Conservation (phyloP, 2,329 filamentous ascomycete species). For the Metarhizium guizhouense region DNA sequence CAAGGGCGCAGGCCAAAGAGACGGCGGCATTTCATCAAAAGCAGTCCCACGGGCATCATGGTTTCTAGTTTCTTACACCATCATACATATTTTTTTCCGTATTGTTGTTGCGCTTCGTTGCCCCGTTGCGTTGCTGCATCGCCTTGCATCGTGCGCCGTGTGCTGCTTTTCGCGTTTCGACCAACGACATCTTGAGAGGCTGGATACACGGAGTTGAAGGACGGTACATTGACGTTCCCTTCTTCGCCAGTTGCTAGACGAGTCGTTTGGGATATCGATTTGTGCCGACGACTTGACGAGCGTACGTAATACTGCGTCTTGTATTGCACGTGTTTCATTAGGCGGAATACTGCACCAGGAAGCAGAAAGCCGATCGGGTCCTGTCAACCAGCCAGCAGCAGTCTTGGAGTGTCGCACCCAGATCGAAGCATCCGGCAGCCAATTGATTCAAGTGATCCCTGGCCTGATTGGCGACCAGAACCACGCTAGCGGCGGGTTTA, state of each 20-base stretch:
- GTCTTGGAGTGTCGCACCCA: background rate
- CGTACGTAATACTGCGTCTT: background rate
- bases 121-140: conserved; percentile 2
- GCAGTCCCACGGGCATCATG: too few relatives aligned
- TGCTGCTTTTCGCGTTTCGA: conserved; percentile 3
- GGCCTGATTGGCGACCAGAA: background rate
- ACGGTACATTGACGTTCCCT: background rate
- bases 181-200: background rate
- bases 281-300: background rate
- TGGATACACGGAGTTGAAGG: too few relatives aligned
- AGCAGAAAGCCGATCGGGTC: background rate
- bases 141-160: background rate
- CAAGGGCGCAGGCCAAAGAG: too few relatives aligned
- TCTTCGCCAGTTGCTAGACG: background rate
- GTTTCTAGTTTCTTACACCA: too few relatives aligned
- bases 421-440: background rate
- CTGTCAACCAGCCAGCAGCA: background rate
- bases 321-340: background rate
- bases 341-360: background rate
- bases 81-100: too few relatives aligned
- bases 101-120: conserved; percentile 1
- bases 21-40: too few relatives aligned
- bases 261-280: too few relatives aligned
- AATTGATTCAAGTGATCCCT: too few relatives aligned
- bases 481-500: too few relatives aligned